These are phyloP conservation scores for Lineolata rhizophorae DNA, from an alignment of 495 filamentous ascomycete species.

Conservation along the genomic window DNA sequence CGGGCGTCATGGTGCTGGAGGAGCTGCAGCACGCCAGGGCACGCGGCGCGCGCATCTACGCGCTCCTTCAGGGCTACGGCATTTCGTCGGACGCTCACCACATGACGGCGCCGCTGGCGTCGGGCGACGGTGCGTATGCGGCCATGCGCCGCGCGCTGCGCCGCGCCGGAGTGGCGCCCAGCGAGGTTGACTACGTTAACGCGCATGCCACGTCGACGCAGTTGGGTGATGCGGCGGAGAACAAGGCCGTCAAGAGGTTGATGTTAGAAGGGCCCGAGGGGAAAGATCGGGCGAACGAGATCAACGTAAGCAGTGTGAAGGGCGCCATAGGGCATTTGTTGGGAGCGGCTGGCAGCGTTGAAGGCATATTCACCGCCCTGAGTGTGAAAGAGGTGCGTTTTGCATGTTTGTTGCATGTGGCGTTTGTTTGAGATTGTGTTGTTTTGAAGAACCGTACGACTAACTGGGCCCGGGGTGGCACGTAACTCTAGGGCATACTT, in stretches of 20 bases:
- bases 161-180: conserved; percentile 45
- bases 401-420: conserved; percentile 8
- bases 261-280: conserved; percentile 59
- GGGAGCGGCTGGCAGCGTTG: conserved; percentile 73
- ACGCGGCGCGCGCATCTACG: conserved; percentile 64
- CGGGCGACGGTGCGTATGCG: conserved; percentile 56
- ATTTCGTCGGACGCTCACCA: conserved; percentile 75
- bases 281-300: conserved; percentile 30
- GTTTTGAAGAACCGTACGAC: not conserved
- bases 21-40: conserved; percentile 72
- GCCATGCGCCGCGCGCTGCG: conserved; percentile 72
- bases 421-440: not conserved
- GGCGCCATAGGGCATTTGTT: conserved; percentile 83
- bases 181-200: conserved; percentile 74
- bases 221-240: conserved; percentile 77
- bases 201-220: conserved; percentile 80
- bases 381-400: conserved; percentile 50
- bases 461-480: too few species aligned
- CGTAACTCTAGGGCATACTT: conserved; percentile 45
- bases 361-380: conserved; percentile 65
- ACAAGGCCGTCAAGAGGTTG: conserved; percentile 54
- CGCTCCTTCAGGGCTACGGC: conserved; percentile 76
- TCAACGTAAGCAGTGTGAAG: conserved; percentile 85
- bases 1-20: conserved; percentile 71
- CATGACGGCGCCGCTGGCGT: conserved; percentile 68